phyloP scores from a whole-genome alignment of 768 basidiomycete species.

The Kwoniella bestiolae region DNA sequence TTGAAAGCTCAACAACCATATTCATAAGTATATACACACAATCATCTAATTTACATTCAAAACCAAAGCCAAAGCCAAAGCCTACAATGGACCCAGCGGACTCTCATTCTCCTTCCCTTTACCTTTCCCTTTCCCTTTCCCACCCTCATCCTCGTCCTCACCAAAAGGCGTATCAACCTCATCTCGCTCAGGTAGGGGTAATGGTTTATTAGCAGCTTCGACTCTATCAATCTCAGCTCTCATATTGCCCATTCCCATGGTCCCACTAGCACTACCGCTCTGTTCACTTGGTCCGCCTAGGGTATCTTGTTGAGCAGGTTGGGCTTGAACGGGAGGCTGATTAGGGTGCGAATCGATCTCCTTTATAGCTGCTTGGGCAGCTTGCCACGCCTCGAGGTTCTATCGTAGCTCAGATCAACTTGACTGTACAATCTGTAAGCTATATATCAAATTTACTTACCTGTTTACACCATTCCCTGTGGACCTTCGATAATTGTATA shows the following conservation, averaged over 20 bases:
- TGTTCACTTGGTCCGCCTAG: conserved; percentile 5
- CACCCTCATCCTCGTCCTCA: conserved; percentile 3
- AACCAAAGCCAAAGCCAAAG: too few species aligned
- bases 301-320: conserved; percentile 25
- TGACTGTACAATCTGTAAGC: too few species aligned
- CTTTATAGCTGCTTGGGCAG: conserved; percentile 86
- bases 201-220: conserved; percentile 48
- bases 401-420: too few species aligned
- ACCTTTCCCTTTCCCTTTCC: conserved; percentile 31
- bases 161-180: conserved; percentile 14
- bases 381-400: conserved; percentile 98
- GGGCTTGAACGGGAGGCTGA: conserved; percentile 53
- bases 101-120: conserved; percentile 16
- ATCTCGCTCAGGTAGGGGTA: conserved; percentile 43
- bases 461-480: conserved; percentile 97
- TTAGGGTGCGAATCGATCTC: conserved; percentile 92
- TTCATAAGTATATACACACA: conserved; percentile 1
- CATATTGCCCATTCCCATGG: conserved; percentile 23
- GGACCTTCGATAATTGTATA: conserved; percentile 83
- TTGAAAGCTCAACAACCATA: too few species aligned
- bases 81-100: conserved; percentile 29
- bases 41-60: background rate
- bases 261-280: background rate
- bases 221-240: conserved; percentile 45
- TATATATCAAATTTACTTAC: too few species aligned